A percentile compares a stretch with the other conserved stretches of the same genome.
Evolutionary conservation across 83 land plant species (phyloP).

Genomic region (Picea abies): DNA sequence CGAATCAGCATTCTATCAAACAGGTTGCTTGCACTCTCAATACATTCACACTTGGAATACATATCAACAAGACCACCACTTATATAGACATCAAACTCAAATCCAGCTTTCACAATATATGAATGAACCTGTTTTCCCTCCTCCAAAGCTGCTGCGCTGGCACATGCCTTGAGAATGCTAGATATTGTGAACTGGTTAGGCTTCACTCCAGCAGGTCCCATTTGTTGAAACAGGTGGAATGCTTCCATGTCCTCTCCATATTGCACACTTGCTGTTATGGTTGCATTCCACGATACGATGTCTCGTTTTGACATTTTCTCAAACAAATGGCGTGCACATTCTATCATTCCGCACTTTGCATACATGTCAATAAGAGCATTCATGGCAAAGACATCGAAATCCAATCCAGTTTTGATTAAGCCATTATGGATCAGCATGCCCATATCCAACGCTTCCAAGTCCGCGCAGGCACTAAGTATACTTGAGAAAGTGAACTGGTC

Average conservation of each 20-base stretch:
- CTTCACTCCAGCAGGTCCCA: slow-evolving; percentile 1
- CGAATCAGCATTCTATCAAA: slow-evolving; percentile 54
- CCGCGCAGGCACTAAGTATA: background rate
- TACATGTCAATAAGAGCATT: slow-evolving; percentile 54
- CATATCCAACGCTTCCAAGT: too few relatives aligned
- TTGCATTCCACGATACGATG: slow-evolving; percentile 54
- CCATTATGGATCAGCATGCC: too few relatives aligned
- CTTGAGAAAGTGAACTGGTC: slow-evolving; percentile 25
- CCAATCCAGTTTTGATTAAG: too few relatives aligned
- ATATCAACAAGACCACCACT: slow-evolving; percentile 17
- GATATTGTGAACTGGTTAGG: slow-evolving; percentile 19
- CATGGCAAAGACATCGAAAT: slow-evolving; percentile 33
- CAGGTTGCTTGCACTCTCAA: slow-evolving; percentile 12
- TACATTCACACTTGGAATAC: slow-evolving; percentile 4
- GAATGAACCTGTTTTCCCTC: slow-evolving; percentile 12
- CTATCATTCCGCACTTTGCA: slow-evolving; percentile 38
- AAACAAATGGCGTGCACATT: slow-evolving; percentile 33
- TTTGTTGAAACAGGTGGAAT: slow-evolving; percentile 4
- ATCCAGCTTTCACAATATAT: background rate
- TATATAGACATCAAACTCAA: background rate
- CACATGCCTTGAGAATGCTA: slow-evolving; percentile 16
- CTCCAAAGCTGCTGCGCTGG: background rate
- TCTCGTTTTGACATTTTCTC: slow-evolving; percentile 44
- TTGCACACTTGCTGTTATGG: slow-evolving; percentile 34
- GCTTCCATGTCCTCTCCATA: slow-evolving; percentile 18